Evolutionary conservation across 2,329 filamentous ascomycete species (phyloP), one percentile per base, ranked within the genome.

Genomic region (Elsinoe ampelina): DNA sequence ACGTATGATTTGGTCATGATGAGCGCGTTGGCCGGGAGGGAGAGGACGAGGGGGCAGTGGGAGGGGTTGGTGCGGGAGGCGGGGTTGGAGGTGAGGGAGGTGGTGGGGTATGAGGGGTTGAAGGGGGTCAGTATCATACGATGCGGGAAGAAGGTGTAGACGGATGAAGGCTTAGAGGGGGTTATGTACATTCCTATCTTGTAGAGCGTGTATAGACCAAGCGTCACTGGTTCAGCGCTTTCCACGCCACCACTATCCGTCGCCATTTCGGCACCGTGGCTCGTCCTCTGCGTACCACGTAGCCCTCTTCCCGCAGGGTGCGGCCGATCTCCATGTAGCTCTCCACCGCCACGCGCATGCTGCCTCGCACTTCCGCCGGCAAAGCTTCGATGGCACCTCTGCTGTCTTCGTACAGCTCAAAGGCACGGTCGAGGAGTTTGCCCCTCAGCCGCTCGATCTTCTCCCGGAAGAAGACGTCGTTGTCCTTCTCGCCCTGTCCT

Each of bases 251-350:
- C 58, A 68, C 66, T 22, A 84, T 63, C 59, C 83, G 74, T 63
- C 73, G 70, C 67, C 67, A 68, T 58, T 67, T 71, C 5, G 75
- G 73, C 48, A 78, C 76, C 13, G 75, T 77, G 12, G 75, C 75
- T 45, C 70, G 65, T 4, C 74, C 74, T 35, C 68, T 71, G 57
- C 72, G 76, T 3, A 76, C 68, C 30, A 67, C 62, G 58, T 73
- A 75, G 7, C 73, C 70, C 17, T 73, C 67, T 57, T 77, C 72
- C 56, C 73, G 69, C 22, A 87, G 64, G n/a, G 84, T 80, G 41
- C 83, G 71, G 12, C 83, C 85, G 65, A 89, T 89, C 66, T 87
- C 84, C 80, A 89, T 85, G 64, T 89, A 88, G 61, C 83, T 87
- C 68, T 88, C 84, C 0, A 88, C 83, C 0, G 84, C 84, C 4